Base-by-base conservation (phyloP, 495 filamentous ascomycete genomes). In the Penicillium salamii region DNA sequence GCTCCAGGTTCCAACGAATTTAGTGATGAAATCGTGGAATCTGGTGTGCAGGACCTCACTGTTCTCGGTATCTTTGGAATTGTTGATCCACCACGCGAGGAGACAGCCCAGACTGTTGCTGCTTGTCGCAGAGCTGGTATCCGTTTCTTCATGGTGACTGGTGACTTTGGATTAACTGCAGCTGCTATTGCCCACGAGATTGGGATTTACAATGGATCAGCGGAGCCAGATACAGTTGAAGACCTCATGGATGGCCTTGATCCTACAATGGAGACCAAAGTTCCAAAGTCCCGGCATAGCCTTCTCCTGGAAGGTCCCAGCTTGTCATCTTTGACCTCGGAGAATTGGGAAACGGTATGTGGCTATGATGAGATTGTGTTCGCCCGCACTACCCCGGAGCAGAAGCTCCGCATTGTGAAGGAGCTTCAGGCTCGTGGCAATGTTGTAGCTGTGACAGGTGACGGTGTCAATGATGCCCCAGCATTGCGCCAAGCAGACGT, bases 401-500 rank as follows among this genome's bases (percentile, higher is more conserved):
- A 90, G 50, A 90, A 90, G 53, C 74, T 89, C 2, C 79, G 84
- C 17, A 89, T 90, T 48, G 85, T 91, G 12, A 76, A 76, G 19
- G 83, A 87, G 47, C 77, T 89, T 37, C 83, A 85, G 50, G 58
- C 67, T 2, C 67, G 79, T 12, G 71, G 74, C 5, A 62, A 84
- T 40, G 71, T 86, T 35, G 89, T 97, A 17, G 92, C 88, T 47
- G 96, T 85, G 63, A 84, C 79, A 7, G 82, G 85, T 46, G 85
- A 88, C 52, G 85, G 85, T 24, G 81, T 87, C 46, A 88, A 88
- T 54, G 85, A 88, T 56, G 79, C 83, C 7, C 84, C 84, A 7
- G 81, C 82, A 23, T 68, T 88, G 33, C 81, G 82, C 42, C 70
- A 76, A 21, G 81, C 85, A 18, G 80, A 88, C 55, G 78, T 88